Conservation (phyloP, 331 rosid genomes). For the Acacia pycnantha region DNA sequence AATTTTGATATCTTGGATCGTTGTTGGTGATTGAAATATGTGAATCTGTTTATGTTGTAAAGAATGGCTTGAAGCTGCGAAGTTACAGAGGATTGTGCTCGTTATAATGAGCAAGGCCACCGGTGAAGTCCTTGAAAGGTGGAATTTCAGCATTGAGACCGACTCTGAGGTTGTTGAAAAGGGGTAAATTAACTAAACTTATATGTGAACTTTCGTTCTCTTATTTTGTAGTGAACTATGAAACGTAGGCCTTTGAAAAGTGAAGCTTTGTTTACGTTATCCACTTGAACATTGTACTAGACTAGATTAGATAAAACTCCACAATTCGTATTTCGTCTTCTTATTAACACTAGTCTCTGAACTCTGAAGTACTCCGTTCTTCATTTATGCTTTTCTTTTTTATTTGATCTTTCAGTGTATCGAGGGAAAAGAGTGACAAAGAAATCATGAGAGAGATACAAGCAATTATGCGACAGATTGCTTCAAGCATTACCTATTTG, state of each 20-base stretch:
- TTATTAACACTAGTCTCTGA: background rate
- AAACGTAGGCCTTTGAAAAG: background rate
- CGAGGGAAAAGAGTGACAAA: conserved; percentile 96
- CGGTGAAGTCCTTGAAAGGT: conserved; percentile 69
- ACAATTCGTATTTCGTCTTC: background rate
- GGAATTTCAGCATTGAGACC: conserved; percentile 77
- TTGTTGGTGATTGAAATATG: background rate
- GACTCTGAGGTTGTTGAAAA: conserved; percentile 73
- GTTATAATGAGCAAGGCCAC: conserved; percentile 72
- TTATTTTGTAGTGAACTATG: background rate
- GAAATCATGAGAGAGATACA: conserved; percentile 99
- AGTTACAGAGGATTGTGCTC: conserved; percentile 69
- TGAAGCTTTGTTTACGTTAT: background rate
- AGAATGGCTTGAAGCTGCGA: conserved; percentile 81
- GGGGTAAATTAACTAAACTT: conserved; percentile 47
- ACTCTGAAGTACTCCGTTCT: background rate
- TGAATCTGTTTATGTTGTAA: background rate
- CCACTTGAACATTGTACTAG: background rate
- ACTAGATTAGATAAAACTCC: background rate
- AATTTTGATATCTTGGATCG: background rate
- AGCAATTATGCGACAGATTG: conserved; percentile 99
- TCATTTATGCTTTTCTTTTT: conserved; percentile 18
- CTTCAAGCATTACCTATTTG: conserved; percentile 95
- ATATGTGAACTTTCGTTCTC: background rate
- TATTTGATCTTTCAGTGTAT: conserved; percentile 45